Percentiles rank a stretch among this genome's conserved stretches.
Evolutionary conservation across 192 early-diverging fungal genomes (phyloP).

Genomic region (Mortierella alpina): DNA sequence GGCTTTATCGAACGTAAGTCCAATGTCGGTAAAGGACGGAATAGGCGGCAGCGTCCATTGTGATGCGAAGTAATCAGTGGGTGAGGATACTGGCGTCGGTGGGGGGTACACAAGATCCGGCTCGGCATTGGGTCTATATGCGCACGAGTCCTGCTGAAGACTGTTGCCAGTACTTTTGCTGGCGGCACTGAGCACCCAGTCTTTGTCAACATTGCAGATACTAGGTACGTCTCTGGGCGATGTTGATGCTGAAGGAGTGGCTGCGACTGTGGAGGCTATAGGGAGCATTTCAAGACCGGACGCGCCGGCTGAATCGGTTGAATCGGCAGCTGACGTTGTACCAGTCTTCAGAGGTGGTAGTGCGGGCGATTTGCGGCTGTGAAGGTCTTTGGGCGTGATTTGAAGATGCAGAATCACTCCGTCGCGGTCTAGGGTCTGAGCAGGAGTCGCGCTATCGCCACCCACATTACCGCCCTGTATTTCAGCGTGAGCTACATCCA

Average conservation of each 20-base stretch:
- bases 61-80: constrained; percentile 19
- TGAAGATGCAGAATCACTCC: neutral
- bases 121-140: neutral
- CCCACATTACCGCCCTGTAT: too few species aligned
- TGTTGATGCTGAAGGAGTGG: neutral
- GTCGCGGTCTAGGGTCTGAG: too few species aligned
- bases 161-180: too few species aligned
- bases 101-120: constrained; percentile 5
- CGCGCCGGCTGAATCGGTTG: neutral
- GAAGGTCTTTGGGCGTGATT: constrained; percentile 8
- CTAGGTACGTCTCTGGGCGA: neutral
- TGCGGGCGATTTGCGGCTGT: constrained; percentile 24
- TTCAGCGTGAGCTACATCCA: too few species aligned
- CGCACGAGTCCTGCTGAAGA: too few species aligned
- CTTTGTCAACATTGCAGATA: too few species aligned
- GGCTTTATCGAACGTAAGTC: constrained; percentile 26
- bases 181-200: too few species aligned
- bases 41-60: constrained; percentile 39
- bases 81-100: constrained; percentile 13
- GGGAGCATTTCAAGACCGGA: neutral
- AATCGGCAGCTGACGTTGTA: constrained; percentile 5
- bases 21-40: constrained; percentile 42
- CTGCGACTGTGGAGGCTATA: neutral
- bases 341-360: constrained; percentile 25
- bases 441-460: too few species aligned